phyloP scores from a whole-genome alignment of 345 rosid species.

The Eucalyptus brandiana region DNA sequence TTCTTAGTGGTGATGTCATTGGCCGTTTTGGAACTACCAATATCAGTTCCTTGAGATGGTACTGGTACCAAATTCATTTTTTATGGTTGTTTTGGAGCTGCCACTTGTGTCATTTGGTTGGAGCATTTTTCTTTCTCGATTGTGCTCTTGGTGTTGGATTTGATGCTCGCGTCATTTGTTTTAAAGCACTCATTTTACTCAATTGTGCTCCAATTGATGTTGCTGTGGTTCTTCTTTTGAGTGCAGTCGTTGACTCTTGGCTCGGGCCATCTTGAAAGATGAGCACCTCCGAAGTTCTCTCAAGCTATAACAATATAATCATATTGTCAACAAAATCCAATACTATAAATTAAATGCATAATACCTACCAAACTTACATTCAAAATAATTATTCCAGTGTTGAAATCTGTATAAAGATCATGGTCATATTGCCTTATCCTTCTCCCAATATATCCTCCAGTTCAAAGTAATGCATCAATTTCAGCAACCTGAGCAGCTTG shows the following conservation, averaged over 20 bases:
- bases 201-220: neutral
- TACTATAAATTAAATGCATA: neutral
- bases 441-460: neutral
- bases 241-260: neutral
- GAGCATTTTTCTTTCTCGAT: neutral
- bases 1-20: neutral
- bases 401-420: too few species aligned
- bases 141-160: neutral
- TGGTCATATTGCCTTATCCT: neutral
- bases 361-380: neutral
- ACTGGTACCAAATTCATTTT: too few species aligned
- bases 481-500: accelerated
- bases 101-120: neutral
- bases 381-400: neutral
- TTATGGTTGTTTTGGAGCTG: neutral
- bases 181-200: too few species aligned
- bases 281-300: neutral
- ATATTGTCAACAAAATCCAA: neutral
- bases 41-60: neutral
- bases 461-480: too few species aligned
- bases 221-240: neutral
- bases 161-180: neutral
- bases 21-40: neutral
- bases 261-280: neutral
- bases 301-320: neutral